Evolutionary conservation across 805 yeast species (phyloP).

Genomic region (Cyberlindnera japonica): DNA sequence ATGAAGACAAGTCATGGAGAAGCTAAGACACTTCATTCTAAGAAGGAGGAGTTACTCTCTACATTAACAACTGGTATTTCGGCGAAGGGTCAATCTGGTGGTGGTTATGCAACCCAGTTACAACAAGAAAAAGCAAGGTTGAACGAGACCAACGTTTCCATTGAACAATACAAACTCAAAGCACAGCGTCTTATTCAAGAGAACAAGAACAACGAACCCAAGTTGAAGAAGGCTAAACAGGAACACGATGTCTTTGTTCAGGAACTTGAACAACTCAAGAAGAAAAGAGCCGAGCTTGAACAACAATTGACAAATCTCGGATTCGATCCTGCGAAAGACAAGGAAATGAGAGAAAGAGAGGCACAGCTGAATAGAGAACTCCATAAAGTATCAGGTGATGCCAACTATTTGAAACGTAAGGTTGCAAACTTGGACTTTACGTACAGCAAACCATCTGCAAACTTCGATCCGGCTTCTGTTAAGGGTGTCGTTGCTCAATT

Average conservation of each 20-base stretch:
- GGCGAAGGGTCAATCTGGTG: conserved; percentile 66
- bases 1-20: conserved; percentile 42
- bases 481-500: conserved; percentile 89
- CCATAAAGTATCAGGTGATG: conserved; percentile 41
- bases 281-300: conserved; percentile 37
- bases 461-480: conserved; percentile 60
- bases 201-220: conserved; percentile 40
- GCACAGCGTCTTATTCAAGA: conserved; percentile 55
- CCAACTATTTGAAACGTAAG: conserved; percentile 55
- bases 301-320: conserved; percentile 49
- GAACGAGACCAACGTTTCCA: conserved; percentile 48
- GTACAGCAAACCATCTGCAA: conserved; percentile 59
- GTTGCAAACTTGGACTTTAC: conserved; percentile 74
- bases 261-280: conserved; percentile 42
- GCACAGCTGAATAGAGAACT: conserved; percentile 40
- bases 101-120: conserved; percentile 75
- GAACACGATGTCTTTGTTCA: conserved; percentile 41
- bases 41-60: conserved; percentile 75
- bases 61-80: conserved; percentile 89
- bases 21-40: conserved; percentile 44
- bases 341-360: conserved; percentile 46
- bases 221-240: conserved; percentile 47
- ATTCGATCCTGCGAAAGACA: conserved; percentile 45
- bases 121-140: conserved; percentile 55
- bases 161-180: conserved; percentile 58